phyloP scores from a whole-genome alignment of 495 filamentous ascomycete species.

The Penicillium atrosanguineum region DNA sequence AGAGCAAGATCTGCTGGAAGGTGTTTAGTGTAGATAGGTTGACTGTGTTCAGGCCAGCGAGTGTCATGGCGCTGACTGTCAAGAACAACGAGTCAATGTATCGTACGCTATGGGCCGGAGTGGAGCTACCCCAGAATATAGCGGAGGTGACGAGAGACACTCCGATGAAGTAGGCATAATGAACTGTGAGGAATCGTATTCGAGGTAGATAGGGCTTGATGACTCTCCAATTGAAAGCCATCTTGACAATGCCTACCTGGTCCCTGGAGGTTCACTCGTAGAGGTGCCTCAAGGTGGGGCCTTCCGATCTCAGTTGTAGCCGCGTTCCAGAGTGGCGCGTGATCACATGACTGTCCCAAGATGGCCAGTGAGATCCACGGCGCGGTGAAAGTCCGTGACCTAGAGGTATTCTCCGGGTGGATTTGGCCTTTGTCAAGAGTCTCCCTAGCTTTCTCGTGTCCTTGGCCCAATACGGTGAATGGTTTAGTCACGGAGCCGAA shows the following conservation, averaged over 20 bases:
- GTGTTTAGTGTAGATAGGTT: constrained; percentile 5
- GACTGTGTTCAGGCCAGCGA: constrained; percentile 5
- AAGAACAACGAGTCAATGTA: constrained; percentile 3
- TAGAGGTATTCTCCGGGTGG: no score
- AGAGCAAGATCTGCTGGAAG: constrained; percentile 2
- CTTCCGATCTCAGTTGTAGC: no score
- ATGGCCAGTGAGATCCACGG: no score
- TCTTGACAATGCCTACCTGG: neutral
- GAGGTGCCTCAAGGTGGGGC: neutral
- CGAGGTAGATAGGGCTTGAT: neutral
- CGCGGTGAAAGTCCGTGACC: no score
- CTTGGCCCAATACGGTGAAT: no score
- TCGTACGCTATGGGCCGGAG: constrained; percentile 1
- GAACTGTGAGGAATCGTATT: neutral
- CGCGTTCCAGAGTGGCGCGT: no score
- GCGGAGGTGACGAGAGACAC: neutral
- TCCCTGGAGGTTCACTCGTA: neutral
- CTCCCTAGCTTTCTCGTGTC: no score
- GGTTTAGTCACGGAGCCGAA: no score
- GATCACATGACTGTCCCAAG: no score
- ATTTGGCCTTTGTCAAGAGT: no score
- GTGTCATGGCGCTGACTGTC: constrained; percentile 5
- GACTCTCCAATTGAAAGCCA: neutral
- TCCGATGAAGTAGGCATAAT: constrained; percentile 7
- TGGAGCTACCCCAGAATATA: constrained; percentile 4